A percentile compares a stretch with the other conserved stretches of the same genome.
These are phyloP conservation scores for Bacidia rubella DNA, from an alignment of 495 filamentous ascomycete genomes.

Conservation along the genomic window DNA sequence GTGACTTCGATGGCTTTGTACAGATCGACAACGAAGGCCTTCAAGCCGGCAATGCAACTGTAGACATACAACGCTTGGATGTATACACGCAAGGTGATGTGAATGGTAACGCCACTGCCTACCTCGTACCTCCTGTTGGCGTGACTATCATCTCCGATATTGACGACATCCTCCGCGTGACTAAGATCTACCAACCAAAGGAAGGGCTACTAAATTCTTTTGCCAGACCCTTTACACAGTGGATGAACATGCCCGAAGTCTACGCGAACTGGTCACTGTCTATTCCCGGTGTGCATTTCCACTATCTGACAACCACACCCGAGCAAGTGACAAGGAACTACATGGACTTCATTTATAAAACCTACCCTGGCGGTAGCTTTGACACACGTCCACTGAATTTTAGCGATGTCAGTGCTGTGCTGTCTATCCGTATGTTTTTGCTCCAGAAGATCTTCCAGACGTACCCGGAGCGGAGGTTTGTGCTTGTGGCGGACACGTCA, in stretches of 20 bases:
- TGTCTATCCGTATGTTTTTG: slow-evolving; percentile 53
- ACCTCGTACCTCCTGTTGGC: slow-evolving; percentile 54
- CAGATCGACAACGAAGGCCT: slow-evolving; percentile 36
- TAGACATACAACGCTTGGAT: slow-evolving; percentile 47
- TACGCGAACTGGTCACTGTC: slow-evolving; percentile 52
- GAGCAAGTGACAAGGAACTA: slow-evolving; percentile 67
- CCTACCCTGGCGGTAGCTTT: slow-evolving; percentile 57
- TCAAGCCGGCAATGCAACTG: slow-evolving; percentile 45
- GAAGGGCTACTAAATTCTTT: slow-evolving; percentile 68
- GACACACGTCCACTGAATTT: slow-evolving; percentile 71
- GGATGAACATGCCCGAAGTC: slow-evolving; percentile 68
- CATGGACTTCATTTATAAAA: slow-evolving; percentile 68
- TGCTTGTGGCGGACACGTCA: slow-evolving; percentile 63
- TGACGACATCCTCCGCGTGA: slow-evolving; percentile 70
- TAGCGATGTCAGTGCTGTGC: slow-evolving; percentile 54
- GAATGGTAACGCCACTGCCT: slow-evolving; percentile 61
- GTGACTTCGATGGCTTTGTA: slow-evolving; percentile 60
- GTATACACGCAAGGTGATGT: slow-evolving; percentile 48
- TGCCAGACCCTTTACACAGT: slow-evolving; percentile 51
- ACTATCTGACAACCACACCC: slow-evolving; percentile 73
- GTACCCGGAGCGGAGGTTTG: slow-evolving; percentile 59
- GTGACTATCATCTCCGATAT: slow-evolving; percentile 62
- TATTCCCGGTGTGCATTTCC: slow-evolving; percentile 57
- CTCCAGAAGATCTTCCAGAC: slow-evolving; percentile 60
- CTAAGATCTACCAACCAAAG: slow-evolving; percentile 63